Base-by-base conservation (phyloP, 2,329 filamentous ascomycete species). In the Exophiala spinifera region DNA sequence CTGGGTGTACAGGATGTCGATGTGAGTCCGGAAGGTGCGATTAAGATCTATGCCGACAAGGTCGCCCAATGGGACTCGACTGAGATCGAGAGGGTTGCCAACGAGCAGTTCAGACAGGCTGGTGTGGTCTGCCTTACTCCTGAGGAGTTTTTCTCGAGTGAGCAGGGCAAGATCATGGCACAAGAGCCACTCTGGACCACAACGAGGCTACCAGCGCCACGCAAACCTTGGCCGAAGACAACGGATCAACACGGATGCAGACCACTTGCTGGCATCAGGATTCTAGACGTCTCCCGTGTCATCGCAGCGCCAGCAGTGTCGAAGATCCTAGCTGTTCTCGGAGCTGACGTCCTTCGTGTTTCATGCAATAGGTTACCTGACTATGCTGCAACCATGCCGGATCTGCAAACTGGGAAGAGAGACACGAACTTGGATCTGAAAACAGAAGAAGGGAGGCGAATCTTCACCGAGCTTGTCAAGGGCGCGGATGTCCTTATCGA, bases 371-470 rank as follows among this genome's bases (percentile, higher is more conserved):
- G 68, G 46, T 60, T 77, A 1, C 64, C 57, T 1, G 71, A 75
- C 62, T 66, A 69, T 46, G 67, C 37, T 0, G 86, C 86, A 69
- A 88, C 88, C 85, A 88, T 62, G 79, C 88, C 1, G 4, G 86
- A 89, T 60, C 82, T 84, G 11, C 89, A 88, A 65, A 82, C 84
- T 65, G 86, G 86, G 20, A 89, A 89, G 66, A 84, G 85, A 59
- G 78, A 83, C 1, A 76, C 78, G 1, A 81, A 85, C 17, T 65
- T 83, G 2, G 75, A 83, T 59, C 73, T 82, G 33, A 70, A 72
- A 40, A 68, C 72, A 2, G 60, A 69, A 1, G 64, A 67, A 1
- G 76, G 77, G 45, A 71, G 69, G 53, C 62, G 63, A 1, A 67
- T 72, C 7, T 64, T 80, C 0, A 64, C 68, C 2, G 65, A 70